These are phyloP conservation scores for Kickxella alabastrina DNA, from an alignment of 192 early-diverging fungal genomes.

Conservation along the genomic window DNA sequence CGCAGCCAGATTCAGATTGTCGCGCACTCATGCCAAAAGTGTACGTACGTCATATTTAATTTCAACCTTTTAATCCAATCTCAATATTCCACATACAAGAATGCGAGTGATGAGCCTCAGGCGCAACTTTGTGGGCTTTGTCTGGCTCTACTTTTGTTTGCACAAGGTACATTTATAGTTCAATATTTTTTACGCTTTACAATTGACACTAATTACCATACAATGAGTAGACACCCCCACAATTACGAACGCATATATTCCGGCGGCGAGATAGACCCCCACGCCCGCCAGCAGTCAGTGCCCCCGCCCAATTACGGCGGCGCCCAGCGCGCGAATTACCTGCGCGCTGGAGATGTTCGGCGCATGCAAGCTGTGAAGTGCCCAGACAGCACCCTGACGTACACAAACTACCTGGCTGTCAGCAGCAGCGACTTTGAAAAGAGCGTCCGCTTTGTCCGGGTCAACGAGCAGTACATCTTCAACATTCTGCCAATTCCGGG, in stretches of 20 bases:
- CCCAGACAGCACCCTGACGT: slow-evolving; percentile 46
- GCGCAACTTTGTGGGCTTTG: too few species aligned
- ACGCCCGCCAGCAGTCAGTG: slow-evolving; percentile 10
- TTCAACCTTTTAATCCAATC: background rate
- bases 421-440: slow-evolving; percentile 69
- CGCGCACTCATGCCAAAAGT: too few species aligned
- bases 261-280: slow-evolving; percentile 47
- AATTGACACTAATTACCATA: too few species aligned
- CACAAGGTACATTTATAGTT: background rate
- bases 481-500: slow-evolving; percentile 52
- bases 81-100: too few species aligned
- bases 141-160: background rate
- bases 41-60: too few species aligned
- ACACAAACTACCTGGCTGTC: slow-evolving; percentile 78
- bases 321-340: background rate
- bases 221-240: slow-evolving; percentile 39
- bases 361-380: slow-evolving; percentile 49
- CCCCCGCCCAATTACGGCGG: slow-evolving; percentile 4
- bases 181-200: background rate
- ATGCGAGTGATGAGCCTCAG: too few species aligned
- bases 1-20: too few species aligned
- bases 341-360: slow-evolving; percentile 25
- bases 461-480: slow-evolving; percentile 80
- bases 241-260: slow-evolving; percentile 40
- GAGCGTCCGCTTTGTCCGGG: slow-evolving; percentile 62